phyloP scores from a whole-genome alignment of 345 rosid species.

The Murraya koenigii region DNA sequence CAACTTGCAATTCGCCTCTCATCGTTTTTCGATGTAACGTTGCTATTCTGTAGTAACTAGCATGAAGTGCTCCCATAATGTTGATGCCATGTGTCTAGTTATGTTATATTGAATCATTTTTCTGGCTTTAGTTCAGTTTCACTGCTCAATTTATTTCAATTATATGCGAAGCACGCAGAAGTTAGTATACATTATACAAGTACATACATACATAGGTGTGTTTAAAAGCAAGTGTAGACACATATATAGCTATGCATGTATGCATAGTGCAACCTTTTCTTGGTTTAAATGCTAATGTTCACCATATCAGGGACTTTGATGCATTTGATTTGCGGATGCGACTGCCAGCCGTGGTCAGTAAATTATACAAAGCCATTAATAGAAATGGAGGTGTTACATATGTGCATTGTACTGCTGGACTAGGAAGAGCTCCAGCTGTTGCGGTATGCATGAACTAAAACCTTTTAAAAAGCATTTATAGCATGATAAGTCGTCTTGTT shows the following conservation, averaged over 20 bases:
- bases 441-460: slow-evolving; percentile 51
- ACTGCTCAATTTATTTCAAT: neutral
- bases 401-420: slow-evolving; percentile 95
- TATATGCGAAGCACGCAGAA: neutral
- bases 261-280: neutral
- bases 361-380: slow-evolving; percentile 60
- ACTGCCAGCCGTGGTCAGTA: slow-evolving; percentile 85
- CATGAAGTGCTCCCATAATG: neutral
- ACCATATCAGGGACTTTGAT: slow-evolving; percentile 83
- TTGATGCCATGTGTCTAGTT: neutral
- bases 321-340: slow-evolving; percentile 88
- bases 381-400: slow-evolving; percentile 84
- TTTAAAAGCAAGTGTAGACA: neutral
- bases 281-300: slow-evolving; percentile 22
- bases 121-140: neutral
- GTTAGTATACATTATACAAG: neutral
- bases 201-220: neutral
- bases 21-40: neutral
- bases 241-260: neutral
- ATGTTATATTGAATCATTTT: neutral
- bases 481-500: neutral
- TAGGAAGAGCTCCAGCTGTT: slow-evolving; percentile 95
- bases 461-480: neutral
- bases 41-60: neutral
- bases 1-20: neutral